Conservation (phyloP, 805 yeast genomes). For the Candida ovalis region DNA sequence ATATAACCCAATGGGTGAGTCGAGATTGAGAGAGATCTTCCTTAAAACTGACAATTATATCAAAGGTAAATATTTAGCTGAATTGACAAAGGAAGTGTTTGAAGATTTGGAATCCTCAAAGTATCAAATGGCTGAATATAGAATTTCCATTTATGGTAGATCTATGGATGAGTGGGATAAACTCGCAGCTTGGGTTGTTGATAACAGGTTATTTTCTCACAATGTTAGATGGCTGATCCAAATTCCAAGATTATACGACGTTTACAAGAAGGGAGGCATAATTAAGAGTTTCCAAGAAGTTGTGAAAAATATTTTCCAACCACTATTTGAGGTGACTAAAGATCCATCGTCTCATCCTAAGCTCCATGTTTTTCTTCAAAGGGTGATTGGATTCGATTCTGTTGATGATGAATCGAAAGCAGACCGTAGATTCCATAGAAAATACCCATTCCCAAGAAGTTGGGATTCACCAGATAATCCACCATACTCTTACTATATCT, state of each 20-base stretch:
- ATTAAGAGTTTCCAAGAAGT: conserved; percentile 74
- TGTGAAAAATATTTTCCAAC: conserved; percentile 74
- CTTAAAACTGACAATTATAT: conserved; percentile 93
- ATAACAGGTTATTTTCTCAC: conserved; percentile 84
- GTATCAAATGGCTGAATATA: conserved; percentile 95
- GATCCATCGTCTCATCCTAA: conserved; percentile 90
- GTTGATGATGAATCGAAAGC: conserved; percentile 97
- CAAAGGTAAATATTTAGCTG: conserved; percentile 85
- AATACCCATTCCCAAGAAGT: conserved; percentile 77
- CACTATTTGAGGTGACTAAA: conserved; percentile 84
- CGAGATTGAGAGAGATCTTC: conserved; percentile 93
- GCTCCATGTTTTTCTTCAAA: conserved; percentile 77
- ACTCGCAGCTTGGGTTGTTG: conserved; percentile 91
- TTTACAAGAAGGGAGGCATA: conserved; percentile 73
- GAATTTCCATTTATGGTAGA: conserved; percentile 93
- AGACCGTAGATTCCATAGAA: conserved; percentile 77
- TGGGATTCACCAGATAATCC: conserved; percentile 85
- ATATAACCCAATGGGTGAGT: conserved; percentile 97
- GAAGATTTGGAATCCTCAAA: conserved; percentile 92
- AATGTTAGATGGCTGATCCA: conserved; percentile 97
- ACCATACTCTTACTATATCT: conserved; percentile 94
- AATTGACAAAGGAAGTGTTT: conserved; percentile 88
- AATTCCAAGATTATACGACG: conserved; percentile 88
- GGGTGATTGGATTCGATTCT: conserved; percentile 96
- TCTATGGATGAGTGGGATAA: conserved; percentile 91